Evolutionary conservation across 306 rosid species (phyloP), one percentile per base, ranked within the genome.

Genomic region (Sphenostylis stenocarpa): DNA sequence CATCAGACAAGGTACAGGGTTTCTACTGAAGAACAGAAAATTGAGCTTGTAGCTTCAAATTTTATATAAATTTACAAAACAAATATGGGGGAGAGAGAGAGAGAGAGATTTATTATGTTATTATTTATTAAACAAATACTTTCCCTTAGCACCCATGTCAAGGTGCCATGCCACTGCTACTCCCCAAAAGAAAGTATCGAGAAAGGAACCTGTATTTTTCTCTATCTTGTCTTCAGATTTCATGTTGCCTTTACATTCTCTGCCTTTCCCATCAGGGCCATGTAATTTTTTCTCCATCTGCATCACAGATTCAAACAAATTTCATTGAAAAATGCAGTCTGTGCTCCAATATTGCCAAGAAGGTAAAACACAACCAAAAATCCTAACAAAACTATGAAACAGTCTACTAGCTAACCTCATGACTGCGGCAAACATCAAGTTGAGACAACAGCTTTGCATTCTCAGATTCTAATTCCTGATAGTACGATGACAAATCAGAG

Each of bases 391-490:
- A 77, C 19, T 2, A 19, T 3, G 39, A 65, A 29, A 79, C 28
- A 81, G 75, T 26, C 28, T 4, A 45, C 45, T 36, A 68, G 83
- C 78, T 60, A 81, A 90, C 97, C 97, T 89, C 57, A 11, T 62
- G 76, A 80, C 87, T 80, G 60, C 20, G 58, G 48, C 91, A 84
- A 73, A 58, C 77, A 62, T 90, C 81, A 43, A 95, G 90, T 66
- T 56, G 91, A 44, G 96, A 82, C 56, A 84, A 83, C 38, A 92
- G 85, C 52, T 86, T 81, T 29, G 86, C 83, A 67, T 92, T 95
- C 80, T 87, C 86, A 51, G 80, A 88, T 83, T 90, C 93, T 77
- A 88, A 83, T 72, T 90, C 93, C 97, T 90, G 72, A 70, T 68
- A 14, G 64, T 29, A 53, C 16, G 38, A 44, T 71, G 72, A 52